Evolutionary conservation across 352 stramenopile genomes (phyloP).

Genomic region (Pythium dissotocum): DNA sequence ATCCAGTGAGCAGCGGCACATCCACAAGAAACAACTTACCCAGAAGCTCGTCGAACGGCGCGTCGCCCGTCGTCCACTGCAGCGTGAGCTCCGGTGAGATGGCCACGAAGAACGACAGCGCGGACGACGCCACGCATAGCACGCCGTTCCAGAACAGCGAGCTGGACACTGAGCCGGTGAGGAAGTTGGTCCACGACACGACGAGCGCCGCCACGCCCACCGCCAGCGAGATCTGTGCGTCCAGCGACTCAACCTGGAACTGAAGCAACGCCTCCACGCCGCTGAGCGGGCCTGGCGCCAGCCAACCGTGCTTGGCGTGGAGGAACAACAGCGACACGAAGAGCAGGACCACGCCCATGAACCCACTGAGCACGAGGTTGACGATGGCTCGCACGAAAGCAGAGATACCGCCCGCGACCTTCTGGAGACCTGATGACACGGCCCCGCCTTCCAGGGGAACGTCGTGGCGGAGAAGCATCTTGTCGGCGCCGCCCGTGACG

Average conservation of each 20-base stretch:
- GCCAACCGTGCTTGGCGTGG: conserved; percentile 61
- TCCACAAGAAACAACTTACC: conserved; percentile 34
- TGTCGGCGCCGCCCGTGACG: conserved; percentile 77
- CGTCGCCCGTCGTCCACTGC: conserved; percentile 64
- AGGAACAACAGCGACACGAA: conserved; percentile 79
- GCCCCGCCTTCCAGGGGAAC: conserved; percentile 55
- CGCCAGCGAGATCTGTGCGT: conserved; percentile 48
- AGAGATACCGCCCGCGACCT: conserved; percentile 35
- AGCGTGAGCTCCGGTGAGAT: conserved; percentile 57
- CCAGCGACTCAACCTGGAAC: conserved; percentile 56
- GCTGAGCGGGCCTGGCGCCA: conserved; percentile 45
- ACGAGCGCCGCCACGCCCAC: conserved; percentile 37
- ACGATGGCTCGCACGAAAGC: conserved; percentile 31
- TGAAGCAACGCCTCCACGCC: conserved; percentile 61
- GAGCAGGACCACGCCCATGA: conserved; percentile 54
- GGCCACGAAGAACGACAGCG: conserved; percentile 63
- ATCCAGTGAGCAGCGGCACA: neutral
- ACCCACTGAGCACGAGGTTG: conserved; percentile 49
- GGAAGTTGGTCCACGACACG: conserved; percentile 41
- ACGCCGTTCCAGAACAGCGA: conserved; percentile 78
- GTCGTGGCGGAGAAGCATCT: conserved; percentile 68
- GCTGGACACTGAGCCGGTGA: conserved; percentile 41
- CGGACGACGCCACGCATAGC: conserved; percentile 50
- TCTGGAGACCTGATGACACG: conserved; percentile 44
- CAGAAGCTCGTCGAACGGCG: conserved; percentile 61